These are phyloP conservation scores for Debaryomyces hansenii DNA, from an alignment of 805 yeast species.

Conservation along the genomic window DNA sequence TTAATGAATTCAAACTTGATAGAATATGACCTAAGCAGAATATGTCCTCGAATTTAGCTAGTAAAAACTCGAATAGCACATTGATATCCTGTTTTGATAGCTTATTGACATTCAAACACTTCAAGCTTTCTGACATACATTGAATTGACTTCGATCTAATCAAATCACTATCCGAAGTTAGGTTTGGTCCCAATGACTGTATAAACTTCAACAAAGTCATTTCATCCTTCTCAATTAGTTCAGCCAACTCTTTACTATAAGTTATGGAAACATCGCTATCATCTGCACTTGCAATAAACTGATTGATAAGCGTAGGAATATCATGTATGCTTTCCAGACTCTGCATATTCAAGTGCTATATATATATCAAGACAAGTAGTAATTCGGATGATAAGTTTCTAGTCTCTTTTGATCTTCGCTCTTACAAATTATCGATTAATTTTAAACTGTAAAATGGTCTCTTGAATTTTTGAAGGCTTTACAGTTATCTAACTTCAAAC, in stretches of 20 bases:
- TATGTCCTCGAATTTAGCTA: conserved; percentile 68
- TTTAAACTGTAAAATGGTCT: neutral
- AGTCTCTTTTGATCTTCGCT: neutral
- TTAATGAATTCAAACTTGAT: conserved; percentile 52
- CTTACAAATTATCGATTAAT: neutral
- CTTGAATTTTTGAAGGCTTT: neutral
- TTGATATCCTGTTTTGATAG: conserved; percentile 46
- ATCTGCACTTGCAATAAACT: conserved; percentile 34
- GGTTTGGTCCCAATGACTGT: conserved; percentile 55
- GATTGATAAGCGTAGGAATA: conserved; percentile 31
- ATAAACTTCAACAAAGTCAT: conserved; percentile 53
- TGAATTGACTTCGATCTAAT: conserved; percentile 48
- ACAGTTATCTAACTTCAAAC: neutral
- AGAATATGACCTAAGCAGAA: conserved; percentile 52
- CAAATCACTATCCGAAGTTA: conserved; percentile 58
- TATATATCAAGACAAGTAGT: too few species aligned
- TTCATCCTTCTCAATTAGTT: conserved; percentile 17
- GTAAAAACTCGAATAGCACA: conserved; percentile 56
- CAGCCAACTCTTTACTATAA: conserved; percentile 23
- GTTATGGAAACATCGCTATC: conserved; percentile 10
- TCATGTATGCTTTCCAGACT: conserved; percentile 10
- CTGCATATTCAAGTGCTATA: neutral
- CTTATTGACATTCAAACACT: conserved; percentile 18
- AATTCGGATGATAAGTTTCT: neutral
- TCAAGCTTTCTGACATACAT: conserved; percentile 41